Base-by-base conservation (phyloP, 2,329 filamentous ascomycete species). In the Blastomyces silverae region DNA sequence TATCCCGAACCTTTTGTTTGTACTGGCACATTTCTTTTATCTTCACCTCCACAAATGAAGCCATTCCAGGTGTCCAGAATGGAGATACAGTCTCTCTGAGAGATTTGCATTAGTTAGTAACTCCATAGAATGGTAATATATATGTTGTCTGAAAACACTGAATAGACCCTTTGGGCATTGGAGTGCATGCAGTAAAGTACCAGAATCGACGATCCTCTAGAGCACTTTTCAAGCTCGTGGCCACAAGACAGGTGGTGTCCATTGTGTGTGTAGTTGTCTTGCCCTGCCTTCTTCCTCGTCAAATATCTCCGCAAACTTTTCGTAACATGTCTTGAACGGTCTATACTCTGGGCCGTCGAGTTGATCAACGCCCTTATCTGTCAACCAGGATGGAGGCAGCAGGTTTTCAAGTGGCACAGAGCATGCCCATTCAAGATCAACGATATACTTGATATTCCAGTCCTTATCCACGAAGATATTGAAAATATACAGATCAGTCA, bases 341-440 rank as follows among this genome's bases (percentile, higher is more conserved):
- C 68, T 62, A 60, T 69, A 71, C 8, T 70, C 67, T 6, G 65
- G 48, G 11, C 64, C 61, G 10, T 39, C 22, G n/a, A 69, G 61
- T 56, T 65, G 39, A 64, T 70, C 69, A 17, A 71, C 61, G 25
- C 59, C 61, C 42, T 67, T 63, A 28, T 62, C 46, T 44, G 25
- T 63, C 25, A 60, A 17, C 58, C 58, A 61, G 3, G 59, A 34
- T 2, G 52, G 25, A n/a, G n/a, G 59, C 8, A 55, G 61, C 10
- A 71, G 62, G 62, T 73, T 68, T 63, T 74, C 69, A 4, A 73
- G 56, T 8, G 75, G 75, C 1, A 71, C 67, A 3, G 71, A 72
- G 65, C 71, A 75, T 46, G 71, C 69, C 69, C 72, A 76, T 67
- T 77, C 75, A 17, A 78, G 67, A 57, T 77, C 73, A 64, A 78